phyloP scores from a whole-genome alignment of 2,329 filamentous ascomycete genomes.

The Xylariaceae sp. region DNA sequence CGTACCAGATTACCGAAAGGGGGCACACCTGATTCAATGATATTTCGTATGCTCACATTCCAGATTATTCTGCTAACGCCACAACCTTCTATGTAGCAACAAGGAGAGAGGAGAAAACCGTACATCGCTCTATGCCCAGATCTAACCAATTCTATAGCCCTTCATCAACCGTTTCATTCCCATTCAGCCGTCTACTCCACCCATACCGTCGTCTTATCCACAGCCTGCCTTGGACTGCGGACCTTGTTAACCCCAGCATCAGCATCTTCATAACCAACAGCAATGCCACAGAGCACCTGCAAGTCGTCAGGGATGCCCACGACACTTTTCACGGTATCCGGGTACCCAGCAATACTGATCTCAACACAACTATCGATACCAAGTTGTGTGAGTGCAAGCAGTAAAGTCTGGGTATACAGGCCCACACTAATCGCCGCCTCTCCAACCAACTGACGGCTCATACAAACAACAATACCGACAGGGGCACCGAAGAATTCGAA shows the following conservation, averaged over 20 bases:
- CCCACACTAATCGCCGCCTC: conserved; percentile 18
- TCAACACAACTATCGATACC: conserved; percentile 18
- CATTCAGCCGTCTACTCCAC: conserved; percentile 4
- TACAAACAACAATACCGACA: conserved; percentile 19
- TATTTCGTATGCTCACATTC: no score
- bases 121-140: no score
- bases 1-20: no score
- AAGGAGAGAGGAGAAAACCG: no score
- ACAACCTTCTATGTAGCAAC: no score
- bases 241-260: conserved; percentile 11
- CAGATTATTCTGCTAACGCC: no score
- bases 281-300: conserved; percentile 16
- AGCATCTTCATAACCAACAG: conserved; percentile 19
- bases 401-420: conserved; percentile 22
- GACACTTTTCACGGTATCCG: conserved; percentile 11
- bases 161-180: no score
- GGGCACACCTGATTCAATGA: no score
- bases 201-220: conserved; percentile 13
- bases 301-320: conserved; percentile 16
- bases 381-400: conserved; percentile 16
- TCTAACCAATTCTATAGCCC: no score
- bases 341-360: conserved; percentile 18
- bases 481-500: conserved; percentile 25
- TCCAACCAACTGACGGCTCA: conserved; percentile 12
- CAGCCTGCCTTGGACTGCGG: conserved; percentile 1